phyloP scores from a whole-genome alignment of 139 green algal species.

The Closterium sp. region DNA sequence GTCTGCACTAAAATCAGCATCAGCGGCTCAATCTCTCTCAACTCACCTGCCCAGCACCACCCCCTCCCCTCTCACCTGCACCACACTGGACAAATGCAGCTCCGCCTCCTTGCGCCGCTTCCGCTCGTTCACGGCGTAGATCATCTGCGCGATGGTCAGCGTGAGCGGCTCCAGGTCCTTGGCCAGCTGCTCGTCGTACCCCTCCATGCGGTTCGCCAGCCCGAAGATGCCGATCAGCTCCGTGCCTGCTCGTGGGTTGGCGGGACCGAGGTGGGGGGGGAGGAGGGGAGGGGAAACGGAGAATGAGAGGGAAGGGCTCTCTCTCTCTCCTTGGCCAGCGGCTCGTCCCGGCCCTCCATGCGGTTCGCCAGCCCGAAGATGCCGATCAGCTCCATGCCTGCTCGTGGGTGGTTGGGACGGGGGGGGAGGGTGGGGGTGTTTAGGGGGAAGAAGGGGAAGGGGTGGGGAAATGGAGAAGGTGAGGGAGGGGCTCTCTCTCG shows the following conservation, averaged over 20 bases:
- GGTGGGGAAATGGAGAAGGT: not conserved
- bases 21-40: not conserved
- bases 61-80: not conserved
- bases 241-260: not conserved
- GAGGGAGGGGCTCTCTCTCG: not conserved
- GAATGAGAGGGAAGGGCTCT: not conserved
- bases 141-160: constrained; percentile 1
- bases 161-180: constrained; percentile 1
- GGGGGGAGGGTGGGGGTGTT: too few relatives aligned
- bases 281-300: not conserved
- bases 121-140: not conserved
- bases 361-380: constrained; percentile 7
- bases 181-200: not conserved
- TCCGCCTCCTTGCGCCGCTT: not conserved
- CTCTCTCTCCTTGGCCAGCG: not conserved
- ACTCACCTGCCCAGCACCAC: too few relatives aligned
- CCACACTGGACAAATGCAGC: not conserved
- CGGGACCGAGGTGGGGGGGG: not conserved
- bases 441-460: too few relatives aligned
- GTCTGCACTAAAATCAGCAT: too few relatives aligned
- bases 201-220: constrained; percentile 5
- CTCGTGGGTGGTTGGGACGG: too few relatives aligned
- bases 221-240: constrained; percentile 6
- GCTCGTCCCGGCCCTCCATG: not conserved
- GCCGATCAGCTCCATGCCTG: not conserved